Evolutionary conservation across 2,329 filamentous ascomycete genomes (phyloP), one percentile per base, ranked within the genome.

Genomic region (Neofusicoccum ribis): DNA sequence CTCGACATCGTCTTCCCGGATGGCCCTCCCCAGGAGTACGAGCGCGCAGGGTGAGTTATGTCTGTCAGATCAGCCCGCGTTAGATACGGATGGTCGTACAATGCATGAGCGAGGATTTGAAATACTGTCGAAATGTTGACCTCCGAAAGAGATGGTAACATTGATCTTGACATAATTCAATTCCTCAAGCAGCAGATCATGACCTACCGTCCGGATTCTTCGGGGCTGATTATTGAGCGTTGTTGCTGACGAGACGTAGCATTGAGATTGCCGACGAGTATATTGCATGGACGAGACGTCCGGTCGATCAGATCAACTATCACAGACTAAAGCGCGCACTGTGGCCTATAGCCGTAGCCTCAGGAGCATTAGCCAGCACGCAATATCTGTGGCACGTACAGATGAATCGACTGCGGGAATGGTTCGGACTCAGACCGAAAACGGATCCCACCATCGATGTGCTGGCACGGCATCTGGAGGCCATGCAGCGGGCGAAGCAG

Each of bases 1-100:
- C 72, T 85, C 5, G 81, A 84, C 56, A 73, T 83, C 17, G 74
- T 73, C 15, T 84, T 82, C 54, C 83, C 83, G 1, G 76, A 80
- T 50, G 79, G 79, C 3, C 82, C 82, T 44, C 82, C 82, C 1
- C 71, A 74, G 67, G 82, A 84, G 66, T 85, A 80, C 65, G 80
- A 80, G 66, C 77, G 79, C 3, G 78, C 76, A 20, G 83, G 83
- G 71, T 70, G 41, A 68, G 68, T 65, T n/a, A 11, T 50, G 39
- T 44, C 15, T 14, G 39, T 1, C 14, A 11, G 36, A 23, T 17
- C 47, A 73, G 70, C n/a, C 11, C 37, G 1, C 37, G 11, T 12
- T 11, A 11, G 6, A 15, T 39, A 4, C 14, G 37, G 3, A 15
- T 9, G 2, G 0, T 15, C 11, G 37, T 3, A 39, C 3, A 39